A percentile compares a stretch with the other conserved stretches of the same genome.
These are phyloP conservation scores for Hyaloperonospora brassicae DNA, from an alignment of 352 stramenopile genomes.

Conservation along the genomic window DNA sequence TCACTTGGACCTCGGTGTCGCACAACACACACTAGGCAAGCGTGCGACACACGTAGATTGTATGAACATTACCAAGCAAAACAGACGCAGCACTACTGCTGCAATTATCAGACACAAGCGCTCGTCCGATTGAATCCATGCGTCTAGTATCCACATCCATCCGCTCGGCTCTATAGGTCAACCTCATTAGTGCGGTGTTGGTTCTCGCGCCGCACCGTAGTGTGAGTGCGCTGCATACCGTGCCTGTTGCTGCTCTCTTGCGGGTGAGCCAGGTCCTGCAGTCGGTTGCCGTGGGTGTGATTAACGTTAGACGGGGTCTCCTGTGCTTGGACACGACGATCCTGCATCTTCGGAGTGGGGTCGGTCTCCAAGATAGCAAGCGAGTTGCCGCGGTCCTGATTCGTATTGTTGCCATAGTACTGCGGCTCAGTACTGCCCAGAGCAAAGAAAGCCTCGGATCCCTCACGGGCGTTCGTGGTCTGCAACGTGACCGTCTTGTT, in stretches of 20 bases:
- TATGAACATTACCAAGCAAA: background rate
- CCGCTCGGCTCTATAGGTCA: constrained; percentile 23
- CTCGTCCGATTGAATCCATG: constrained; percentile 1
- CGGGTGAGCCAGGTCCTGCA: constrained; percentile 16
- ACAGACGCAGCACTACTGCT: background rate
- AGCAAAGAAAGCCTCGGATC: constrained; percentile 43
- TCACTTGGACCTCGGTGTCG: too few species aligned
- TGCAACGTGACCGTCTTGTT: constrained; percentile 52
- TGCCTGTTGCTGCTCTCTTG: constrained; percentile 9
- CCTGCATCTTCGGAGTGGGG: constrained; percentile 22
- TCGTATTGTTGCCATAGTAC: constrained; percentile 24
- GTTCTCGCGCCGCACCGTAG: constrained; percentile 19
- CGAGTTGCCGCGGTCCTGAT: constrained; percentile 25
- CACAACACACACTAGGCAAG: too few species aligned
- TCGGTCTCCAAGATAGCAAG: constrained; percentile 35
- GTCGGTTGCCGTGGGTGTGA: constrained; percentile 17
- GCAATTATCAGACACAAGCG: background rate
- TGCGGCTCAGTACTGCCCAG: constrained; percentile 29
- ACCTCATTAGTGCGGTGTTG: constrained; percentile 42
- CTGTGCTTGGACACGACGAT: constrained; percentile 22
- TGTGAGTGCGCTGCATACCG: constrained; percentile 24
- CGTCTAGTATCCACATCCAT: constrained; percentile 8
- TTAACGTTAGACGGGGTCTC: constrained; percentile 24
- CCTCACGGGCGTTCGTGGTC: constrained; percentile 43
- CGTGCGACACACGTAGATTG: too few species aligned